Conservation (phyloP, 352 stramenopile genomes). For the Pythium oligandrum region DNA sequence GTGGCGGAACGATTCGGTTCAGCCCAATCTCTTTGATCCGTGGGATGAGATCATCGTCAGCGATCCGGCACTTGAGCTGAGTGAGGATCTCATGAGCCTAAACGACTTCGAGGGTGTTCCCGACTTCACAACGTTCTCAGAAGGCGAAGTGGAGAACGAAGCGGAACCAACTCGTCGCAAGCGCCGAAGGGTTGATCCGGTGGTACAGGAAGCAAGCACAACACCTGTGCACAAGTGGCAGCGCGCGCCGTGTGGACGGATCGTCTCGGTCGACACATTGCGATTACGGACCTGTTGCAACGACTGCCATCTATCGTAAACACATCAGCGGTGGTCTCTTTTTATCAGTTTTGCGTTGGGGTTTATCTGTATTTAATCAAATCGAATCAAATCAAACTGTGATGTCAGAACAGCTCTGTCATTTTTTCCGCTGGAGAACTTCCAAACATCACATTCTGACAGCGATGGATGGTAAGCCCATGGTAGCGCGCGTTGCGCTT, state of each 20-base stretch:
- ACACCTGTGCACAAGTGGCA: conserved; percentile 13
- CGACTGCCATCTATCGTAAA: conserved; percentile 3
- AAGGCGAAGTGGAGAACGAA: not conserved
- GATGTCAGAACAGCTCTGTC: not conserved
- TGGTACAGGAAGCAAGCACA: conserved; percentile 9
- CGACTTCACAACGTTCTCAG: not conserved
- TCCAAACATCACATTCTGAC: too few relatives aligned
- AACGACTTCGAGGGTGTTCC: conserved; percentile 1
- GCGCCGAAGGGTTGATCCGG: conserved; percentile 11
- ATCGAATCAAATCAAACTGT: not conserved
- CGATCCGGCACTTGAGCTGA: conserved; percentile 11
- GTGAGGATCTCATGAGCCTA: conserved; percentile 2
- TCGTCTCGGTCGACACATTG: conserved; percentile 13
- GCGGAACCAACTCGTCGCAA: not conserved
- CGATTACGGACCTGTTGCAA: conserved; percentile 12
- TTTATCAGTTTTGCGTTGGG: not conserved
- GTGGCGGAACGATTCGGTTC: conserved; percentile 10
- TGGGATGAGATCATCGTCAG: conserved; percentile 14
- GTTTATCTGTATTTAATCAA: not conserved
- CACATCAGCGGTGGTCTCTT: not conserved
- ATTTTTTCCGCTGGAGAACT: too few relatives aligned
- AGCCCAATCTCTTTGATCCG: conserved; percentile 8
- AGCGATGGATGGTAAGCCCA: too few relatives aligned
- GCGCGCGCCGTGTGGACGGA: conserved; percentile 15
- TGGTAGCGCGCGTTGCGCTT: conserved; percentile 49